Evolutionary conservation across 1,139 yeast species (phyloP).

Genomic region (Yamadazyma taylorii): DNA sequence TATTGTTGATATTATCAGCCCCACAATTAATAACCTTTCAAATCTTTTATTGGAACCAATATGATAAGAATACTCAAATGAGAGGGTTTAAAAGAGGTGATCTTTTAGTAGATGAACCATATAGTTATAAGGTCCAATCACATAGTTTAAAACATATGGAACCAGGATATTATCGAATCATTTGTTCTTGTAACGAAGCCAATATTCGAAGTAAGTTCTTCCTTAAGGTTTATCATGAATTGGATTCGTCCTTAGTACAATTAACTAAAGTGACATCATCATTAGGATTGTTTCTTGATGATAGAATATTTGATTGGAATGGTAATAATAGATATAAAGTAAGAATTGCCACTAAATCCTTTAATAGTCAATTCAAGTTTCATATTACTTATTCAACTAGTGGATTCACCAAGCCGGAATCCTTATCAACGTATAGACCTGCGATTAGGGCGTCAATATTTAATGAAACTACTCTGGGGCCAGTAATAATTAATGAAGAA

Average conservation of each 20-base stretch:
- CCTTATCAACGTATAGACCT: conserved; percentile 34
- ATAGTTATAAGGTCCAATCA: conserved; percentile 22
- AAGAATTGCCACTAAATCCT: conserved; percentile 21
- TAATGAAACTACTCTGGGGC: conserved; percentile 23
- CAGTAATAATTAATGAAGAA: conserved; percentile 34
- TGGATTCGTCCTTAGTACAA: conserved; percentile 1
- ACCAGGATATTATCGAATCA: conserved; percentile 38
- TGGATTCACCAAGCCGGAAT: conserved; percentile 21
- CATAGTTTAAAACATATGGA: conserved; percentile 23
- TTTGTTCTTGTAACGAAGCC: conserved; percentile 31
- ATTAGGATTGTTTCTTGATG: conserved; percentile 37
- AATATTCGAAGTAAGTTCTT: conserved; percentile 12
- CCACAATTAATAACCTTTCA: conserved; percentile 36
- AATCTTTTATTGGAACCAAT: conserved; percentile 34
- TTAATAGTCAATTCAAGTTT: conserved; percentile 24
- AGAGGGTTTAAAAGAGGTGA: conserved; percentile 31
- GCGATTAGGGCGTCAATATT: conserved; percentile 47
- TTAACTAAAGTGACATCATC: conserved; percentile 22
- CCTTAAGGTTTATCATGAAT: conserved; percentile 14
- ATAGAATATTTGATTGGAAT: conserved; percentile 34
- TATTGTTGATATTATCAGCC: conserved; percentile 27
- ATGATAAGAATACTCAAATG: conserved; percentile 19
- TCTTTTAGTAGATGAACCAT: conserved; percentile 29
- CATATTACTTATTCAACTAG: conserved; percentile 25
- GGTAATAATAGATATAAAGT: conserved; percentile 38